These are phyloP conservation scores for Paracamarosporium sp. DNA, from an alignment of 2,329 filamentous ascomycete genomes.

Conservation along the genomic window DNA sequence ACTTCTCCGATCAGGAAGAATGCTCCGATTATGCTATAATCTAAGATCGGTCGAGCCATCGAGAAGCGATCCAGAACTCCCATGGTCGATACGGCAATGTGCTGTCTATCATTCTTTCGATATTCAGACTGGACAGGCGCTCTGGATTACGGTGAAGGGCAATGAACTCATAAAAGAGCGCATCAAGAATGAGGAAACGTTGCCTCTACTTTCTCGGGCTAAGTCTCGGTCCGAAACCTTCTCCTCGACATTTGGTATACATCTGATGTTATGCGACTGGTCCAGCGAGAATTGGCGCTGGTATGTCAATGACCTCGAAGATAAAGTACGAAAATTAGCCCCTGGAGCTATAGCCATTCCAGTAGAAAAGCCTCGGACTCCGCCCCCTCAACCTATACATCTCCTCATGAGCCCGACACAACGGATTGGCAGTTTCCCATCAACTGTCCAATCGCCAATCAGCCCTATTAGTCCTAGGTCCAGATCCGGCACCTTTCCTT, in stretches of 20 bases:
- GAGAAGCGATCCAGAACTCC: too few species aligned
- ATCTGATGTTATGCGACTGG: slow-evolving; percentile 47
- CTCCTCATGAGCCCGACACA: too few species aligned
- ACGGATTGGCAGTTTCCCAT: too few species aligned
- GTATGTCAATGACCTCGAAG: slow-evolving; percentile 50
- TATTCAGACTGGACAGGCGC: neutral
- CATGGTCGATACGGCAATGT: too few species aligned
- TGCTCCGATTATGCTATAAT: slow-evolving; percentile 39
- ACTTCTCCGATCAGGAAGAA: slow-evolving; percentile 44
- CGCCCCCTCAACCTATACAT: too few species aligned
- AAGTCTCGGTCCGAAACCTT: neutral
- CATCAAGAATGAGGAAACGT: neutral
- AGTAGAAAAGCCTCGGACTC: too few species aligned
- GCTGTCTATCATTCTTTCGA: too few species aligned
- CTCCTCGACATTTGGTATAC: slow-evolving; percentile 21
- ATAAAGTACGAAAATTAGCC: too few species aligned
- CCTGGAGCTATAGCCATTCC: too few species aligned
- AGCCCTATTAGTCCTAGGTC: too few species aligned
- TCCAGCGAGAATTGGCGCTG: slow-evolving; percentile 52
- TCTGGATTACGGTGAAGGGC: neutral
- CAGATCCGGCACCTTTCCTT: too few species aligned
- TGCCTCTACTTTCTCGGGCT: neutral
- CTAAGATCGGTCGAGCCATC: slow-evolving; percentile 24
- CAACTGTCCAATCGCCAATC: too few species aligned
- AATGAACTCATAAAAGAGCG: neutral